Percentiles rank a stretch among this genome's conserved stretches.
Conservation (phyloP, 1,139 yeast genomes). For the Geotrichum candidum region DNA sequence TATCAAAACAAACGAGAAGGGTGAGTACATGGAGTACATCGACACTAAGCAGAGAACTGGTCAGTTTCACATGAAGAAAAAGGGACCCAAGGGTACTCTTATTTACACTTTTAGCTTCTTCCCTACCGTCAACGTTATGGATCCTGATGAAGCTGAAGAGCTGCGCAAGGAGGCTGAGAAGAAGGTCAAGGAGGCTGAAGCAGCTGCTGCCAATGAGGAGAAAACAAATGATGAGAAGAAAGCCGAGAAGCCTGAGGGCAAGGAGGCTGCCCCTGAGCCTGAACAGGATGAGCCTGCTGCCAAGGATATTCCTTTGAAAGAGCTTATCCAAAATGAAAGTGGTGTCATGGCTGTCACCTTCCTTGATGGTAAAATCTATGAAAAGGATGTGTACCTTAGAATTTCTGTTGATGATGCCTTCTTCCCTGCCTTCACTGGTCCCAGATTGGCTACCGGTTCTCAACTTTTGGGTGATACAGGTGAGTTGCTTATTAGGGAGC, state of each 20-base stretch:
- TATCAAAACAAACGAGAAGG: slow-evolving; percentile 61
- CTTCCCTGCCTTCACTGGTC: slow-evolving; percentile 53
- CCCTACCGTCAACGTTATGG: slow-evolving; percentile 72
- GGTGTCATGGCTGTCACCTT: slow-evolving; percentile 75
- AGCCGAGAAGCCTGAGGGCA: slow-evolving; percentile 16
- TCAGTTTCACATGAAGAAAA: slow-evolving; percentile 55
- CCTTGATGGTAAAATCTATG: slow-evolving; percentile 47
- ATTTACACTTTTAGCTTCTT: slow-evolving; percentile 71
- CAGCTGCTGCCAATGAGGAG: slow-evolving; percentile 27
- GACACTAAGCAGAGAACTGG: slow-evolving; percentile 54
- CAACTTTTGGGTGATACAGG: slow-evolving; percentile 46
- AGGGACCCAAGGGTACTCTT: slow-evolving; percentile 76
- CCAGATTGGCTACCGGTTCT: slow-evolving; percentile 35
- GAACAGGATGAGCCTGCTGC: slow-evolving; percentile 38
- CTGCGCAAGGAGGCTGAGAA: slow-evolving; percentile 29
- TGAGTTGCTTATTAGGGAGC: slow-evolving; percentile 67
- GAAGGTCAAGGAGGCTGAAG: slow-evolving; percentile 33
- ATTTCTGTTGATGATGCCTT: slow-evolving; percentile 70
- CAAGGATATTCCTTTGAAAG: slow-evolving; percentile 55
- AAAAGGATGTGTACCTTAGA: slow-evolving; percentile 57
- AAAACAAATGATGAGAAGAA: slow-evolving; percentile 30
- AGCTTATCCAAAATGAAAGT: slow-evolving; percentile 55
- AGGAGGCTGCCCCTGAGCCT: slow-evolving; percentile 13
- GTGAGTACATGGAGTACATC: slow-evolving; percentile 56
- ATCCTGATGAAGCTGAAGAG: slow-evolving; percentile 62